phyloP scores from a whole-genome alignment of 1,139 yeast species.

The Sugiyamaella japonica region DNA sequence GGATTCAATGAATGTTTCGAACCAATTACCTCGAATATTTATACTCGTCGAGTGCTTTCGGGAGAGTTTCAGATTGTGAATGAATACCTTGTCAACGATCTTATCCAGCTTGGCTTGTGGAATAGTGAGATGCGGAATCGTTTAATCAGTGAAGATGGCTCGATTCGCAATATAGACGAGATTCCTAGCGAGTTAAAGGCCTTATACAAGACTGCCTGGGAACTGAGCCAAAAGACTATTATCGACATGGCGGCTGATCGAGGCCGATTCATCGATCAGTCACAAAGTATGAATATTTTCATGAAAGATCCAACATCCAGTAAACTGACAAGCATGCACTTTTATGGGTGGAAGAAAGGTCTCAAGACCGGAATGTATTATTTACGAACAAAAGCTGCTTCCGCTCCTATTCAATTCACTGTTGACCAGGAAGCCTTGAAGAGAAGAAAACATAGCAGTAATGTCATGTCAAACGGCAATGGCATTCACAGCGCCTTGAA shows the following conservation, averaged over 20 bases:
- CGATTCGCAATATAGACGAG: constrained; percentile 64
- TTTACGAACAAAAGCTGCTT: constrained; percentile 83
- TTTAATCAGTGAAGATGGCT: constrained; percentile 71
- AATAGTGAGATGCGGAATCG: constrained; percentile 63
- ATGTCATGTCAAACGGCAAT: not conserved
- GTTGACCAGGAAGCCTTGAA: constrained; percentile 52
- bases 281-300: constrained; percentile 80
- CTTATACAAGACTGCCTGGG: constrained; percentile 89
- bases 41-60: constrained; percentile 70
- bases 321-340: constrained; percentile 83
- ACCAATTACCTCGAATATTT: constrained; percentile 78
- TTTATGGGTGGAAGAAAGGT: constrained; percentile 88
- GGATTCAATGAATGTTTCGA: constrained; percentile 82
- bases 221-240: constrained; percentile 70
- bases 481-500: not conserved
- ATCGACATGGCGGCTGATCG: constrained; percentile 90
- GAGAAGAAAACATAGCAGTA: constrained; percentile 13
- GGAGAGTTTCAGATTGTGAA: constrained; percentile 80
- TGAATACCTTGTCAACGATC: constrained; percentile 65
- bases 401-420: constrained; percentile 84
- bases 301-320: constrained; percentile 74
- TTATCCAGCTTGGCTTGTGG: constrained; percentile 73
- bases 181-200: constrained; percentile 68
- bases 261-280: constrained; percentile 84
- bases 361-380: constrained; percentile 92